Conservation (phyloP, 164 flowering plant species). For the Santalum album region DNA sequence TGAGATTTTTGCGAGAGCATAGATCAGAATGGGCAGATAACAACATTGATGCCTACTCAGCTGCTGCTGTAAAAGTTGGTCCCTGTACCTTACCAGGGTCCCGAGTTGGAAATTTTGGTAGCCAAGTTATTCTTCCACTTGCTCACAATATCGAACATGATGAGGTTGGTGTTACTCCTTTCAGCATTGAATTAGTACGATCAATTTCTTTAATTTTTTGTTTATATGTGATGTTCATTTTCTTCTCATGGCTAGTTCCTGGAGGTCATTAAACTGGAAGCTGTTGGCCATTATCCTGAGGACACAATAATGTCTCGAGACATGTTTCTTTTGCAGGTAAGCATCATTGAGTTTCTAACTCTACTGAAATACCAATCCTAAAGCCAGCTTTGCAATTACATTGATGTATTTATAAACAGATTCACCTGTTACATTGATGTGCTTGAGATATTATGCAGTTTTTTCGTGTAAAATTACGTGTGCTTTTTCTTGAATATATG, state of each 20-base stretch:
- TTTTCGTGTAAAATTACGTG: too few relatives aligned
- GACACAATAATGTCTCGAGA: conserved; percentile 69
- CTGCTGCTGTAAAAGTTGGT: conserved; percentile 71
- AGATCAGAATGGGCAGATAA: conserved; percentile 98
- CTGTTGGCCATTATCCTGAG: conserved; percentile 53
- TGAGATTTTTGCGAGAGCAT: conserved; percentile 88
- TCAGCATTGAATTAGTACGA: not conserved
- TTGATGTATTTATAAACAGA: too few relatives aligned
- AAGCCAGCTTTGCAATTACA: not conserved
- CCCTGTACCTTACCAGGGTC: conserved; percentile 68
- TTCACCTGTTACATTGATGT: too few relatives aligned
- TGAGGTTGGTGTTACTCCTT: conserved; percentile 46
- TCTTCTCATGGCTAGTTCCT: conserved; percentile 37
- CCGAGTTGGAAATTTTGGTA: conserved; percentile 63
- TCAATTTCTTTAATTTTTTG: not conserved
- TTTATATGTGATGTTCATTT: not conserved
- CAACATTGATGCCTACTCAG: conserved; percentile 81
- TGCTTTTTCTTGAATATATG: too few relatives aligned
- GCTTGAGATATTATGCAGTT: too few relatives aligned
- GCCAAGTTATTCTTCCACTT: conserved; percentile 81
- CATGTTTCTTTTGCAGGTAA: conserved; percentile 79
- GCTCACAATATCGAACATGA: conserved; percentile 96
- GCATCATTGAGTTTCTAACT: not conserved
- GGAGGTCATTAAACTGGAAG: conserved; percentile 90
- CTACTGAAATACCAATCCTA: not conserved